A percentile compares a stretch with the other conserved stretches of the same genome.
Conservation (phyloP, 768 basidiomycete genomes). For the Phylloporus sp. region DNA sequence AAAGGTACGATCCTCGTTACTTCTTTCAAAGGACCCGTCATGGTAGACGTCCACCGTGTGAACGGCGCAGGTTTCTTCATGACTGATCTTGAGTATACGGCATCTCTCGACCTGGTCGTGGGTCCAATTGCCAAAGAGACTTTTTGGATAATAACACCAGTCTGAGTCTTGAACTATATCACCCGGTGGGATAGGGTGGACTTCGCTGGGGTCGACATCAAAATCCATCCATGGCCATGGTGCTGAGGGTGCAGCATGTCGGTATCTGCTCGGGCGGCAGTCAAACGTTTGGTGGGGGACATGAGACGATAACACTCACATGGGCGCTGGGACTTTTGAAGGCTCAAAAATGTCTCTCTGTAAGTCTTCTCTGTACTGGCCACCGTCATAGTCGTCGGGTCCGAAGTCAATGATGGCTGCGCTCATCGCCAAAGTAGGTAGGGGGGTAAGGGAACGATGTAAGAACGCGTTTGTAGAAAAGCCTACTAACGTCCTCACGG, state of each 20-base stretch:
- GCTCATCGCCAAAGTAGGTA: conserved; percentile 12
- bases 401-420: conserved; percentile 8
- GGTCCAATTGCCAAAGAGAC: conserved; percentile 35
- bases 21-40: conserved; percentile 16
- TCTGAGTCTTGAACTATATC: conserved; percentile 4
- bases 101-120: conserved; percentile 30
- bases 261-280: conserved; percentile 21
- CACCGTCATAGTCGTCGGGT: background rate
- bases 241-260: conserved; percentile 39
- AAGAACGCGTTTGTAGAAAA: conserved; percentile 1
- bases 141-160: conserved; percentile 31
- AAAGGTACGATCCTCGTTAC: background rate
- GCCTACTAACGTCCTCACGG: background rate
- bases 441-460: background rate
- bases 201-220: conserved; percentile 23
- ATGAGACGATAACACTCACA: conserved; percentile 13
- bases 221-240: conserved; percentile 44
- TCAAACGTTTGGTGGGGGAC: background rate
- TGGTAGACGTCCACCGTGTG: conserved; percentile 24
- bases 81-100: conserved; percentile 17
- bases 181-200: conserved; percentile 14
- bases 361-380: conserved; percentile 4
- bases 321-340: conserved; percentile 24
- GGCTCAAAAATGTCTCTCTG: conserved; percentile 11
- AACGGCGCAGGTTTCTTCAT: conserved; percentile 12